Percentiles rank a stretch among this genome's conserved stretches.
Conservation (phyloP, 305 asterid species). For the Fraxinus baroniana region DNA sequence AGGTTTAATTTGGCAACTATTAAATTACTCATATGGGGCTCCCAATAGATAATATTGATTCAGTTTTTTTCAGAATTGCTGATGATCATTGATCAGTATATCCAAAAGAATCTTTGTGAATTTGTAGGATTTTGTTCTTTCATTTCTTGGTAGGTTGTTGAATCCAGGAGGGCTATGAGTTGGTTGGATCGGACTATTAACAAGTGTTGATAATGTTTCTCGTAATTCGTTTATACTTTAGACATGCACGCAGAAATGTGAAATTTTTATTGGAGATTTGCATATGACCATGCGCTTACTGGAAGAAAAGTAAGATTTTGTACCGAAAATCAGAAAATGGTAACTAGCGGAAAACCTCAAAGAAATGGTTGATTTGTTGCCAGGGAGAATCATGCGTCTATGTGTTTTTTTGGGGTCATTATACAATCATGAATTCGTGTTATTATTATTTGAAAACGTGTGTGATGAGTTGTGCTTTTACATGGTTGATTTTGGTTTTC, state of each 20-base stretch:
- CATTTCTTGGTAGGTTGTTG: neutral
- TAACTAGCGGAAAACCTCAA: neutral
- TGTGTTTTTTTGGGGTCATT: neutral
- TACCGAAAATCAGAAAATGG: neutral
- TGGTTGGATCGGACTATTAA: neutral
- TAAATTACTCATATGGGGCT: constrained; percentile 3
- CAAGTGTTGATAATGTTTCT: neutral
- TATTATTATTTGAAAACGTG: constrained; percentile 3
- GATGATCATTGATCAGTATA: neutral
- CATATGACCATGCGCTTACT: neutral
- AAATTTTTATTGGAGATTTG: neutral
- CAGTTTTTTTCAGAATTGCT: neutral
- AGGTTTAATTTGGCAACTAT: neutral
- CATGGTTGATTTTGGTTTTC: neutral
- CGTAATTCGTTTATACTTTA: neutral
- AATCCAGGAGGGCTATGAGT: neutral
- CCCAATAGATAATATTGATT: neutral
- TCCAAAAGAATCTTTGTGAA: neutral
- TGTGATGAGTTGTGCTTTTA: neutral
- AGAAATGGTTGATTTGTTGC: neutral
- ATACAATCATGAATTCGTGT: neutral
- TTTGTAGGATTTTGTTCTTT: neutral
- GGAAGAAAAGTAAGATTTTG: neutral
- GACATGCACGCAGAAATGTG: neutral
- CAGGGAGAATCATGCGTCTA: neutral